A percentile compares a stretch with the other conserved stretches of the same genome.
These are phyloP conservation scores for Aureobasidium sp. DNA, from an alignment of 2,329 filamentous ascomycete species.

Conservation along the genomic window DNA sequence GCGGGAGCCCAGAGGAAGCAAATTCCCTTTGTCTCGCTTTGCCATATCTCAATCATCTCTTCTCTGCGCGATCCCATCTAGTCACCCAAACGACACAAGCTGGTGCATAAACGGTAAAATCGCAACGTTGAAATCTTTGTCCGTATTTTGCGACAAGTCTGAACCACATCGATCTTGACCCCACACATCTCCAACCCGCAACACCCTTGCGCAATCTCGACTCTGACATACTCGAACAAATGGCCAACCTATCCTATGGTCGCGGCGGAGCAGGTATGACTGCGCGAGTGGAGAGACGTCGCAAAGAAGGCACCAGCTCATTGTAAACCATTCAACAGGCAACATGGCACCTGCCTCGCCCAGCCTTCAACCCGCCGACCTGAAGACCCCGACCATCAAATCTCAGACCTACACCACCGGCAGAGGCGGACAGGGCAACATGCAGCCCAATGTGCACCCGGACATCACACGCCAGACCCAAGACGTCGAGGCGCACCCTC, in stretches of 20 bases:
- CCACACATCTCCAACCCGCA: background rate
- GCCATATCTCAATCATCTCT: background rate
- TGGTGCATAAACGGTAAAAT: background rate
- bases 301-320: background rate
- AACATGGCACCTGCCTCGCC: slow-evolving; percentile 41
- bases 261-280: slow-evolving; percentile 64
- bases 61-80: background rate
- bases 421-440: slow-evolving; percentile 81
- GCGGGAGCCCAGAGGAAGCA: background rate
- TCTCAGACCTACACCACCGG: slow-evolving; percentile 80
- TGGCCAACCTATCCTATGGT: slow-evolving; percentile 52
- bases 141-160: background rate
- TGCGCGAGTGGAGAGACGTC: background rate
- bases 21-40: background rate
- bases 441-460: slow-evolving; percentile 68
- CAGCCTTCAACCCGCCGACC: slow-evolving; percentile 43
- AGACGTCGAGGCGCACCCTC: slow-evolving; percentile 59
- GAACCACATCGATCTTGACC: background rate
- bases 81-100: background rate
- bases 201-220: background rate
- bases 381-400: slow-evolving; percentile 79
- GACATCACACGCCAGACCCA: slow-evolving; percentile 69
- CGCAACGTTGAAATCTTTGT: background rate
- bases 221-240: background rate
- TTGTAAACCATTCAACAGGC: slow-evolving; percentile 27